Evolutionary conservation across 2,329 filamentous ascomycete species (phyloP).

Genomic region (Hypoxylon sp.): DNA sequence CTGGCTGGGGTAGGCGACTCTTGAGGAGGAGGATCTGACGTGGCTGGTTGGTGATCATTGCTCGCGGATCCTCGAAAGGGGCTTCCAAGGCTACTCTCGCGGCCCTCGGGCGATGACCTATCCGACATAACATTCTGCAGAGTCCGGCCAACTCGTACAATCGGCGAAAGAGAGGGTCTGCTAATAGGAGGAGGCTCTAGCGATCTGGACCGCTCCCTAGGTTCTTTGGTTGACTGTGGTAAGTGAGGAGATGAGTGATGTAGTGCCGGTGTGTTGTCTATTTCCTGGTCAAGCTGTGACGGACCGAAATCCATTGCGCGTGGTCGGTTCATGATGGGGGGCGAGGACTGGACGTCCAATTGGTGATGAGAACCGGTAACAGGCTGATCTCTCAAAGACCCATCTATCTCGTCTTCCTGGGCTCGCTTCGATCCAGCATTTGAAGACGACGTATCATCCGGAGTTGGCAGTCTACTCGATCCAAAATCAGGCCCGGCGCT

Average conservation of each 20-base stretch:
- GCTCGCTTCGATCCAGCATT: conserved; percentile 47
- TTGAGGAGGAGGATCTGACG: conserved; percentile 33
- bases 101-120: conserved; percentile 62
- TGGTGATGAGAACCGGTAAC: conserved; percentile 28
- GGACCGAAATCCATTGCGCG: conserved; percentile 38
- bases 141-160: conserved; percentile 64
- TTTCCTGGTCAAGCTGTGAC: conserved; percentile 36
- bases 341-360: conserved; percentile 47
- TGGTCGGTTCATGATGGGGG: conserved; percentile 42
- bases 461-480: conserved; percentile 59
- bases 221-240: conserved; percentile 28
- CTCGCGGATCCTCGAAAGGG: conserved; percentile 57
- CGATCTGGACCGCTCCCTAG: conserved; percentile 30
- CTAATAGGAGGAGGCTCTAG: conserved; percentile 35
- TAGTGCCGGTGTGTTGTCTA: conserved; percentile 32
- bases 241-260: conserved; percentile 36
- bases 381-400: conserved; percentile 17
- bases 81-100: conserved; percentile 61
- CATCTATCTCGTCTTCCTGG: conserved; percentile 36
- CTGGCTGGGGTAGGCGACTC: conserved; percentile 39
- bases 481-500: conserved; percentile 48
- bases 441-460: conserved; percentile 56
- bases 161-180: conserved; percentile 58
- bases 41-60: conserved; percentile 39
- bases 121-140: conserved; percentile 67